Percentiles rank a stretch among this genome's conserved stretches.
phyloP scores from a whole-genome alignment of 2,329 filamentous ascomycete genomes.

The Fusarium sp. region DNA sequence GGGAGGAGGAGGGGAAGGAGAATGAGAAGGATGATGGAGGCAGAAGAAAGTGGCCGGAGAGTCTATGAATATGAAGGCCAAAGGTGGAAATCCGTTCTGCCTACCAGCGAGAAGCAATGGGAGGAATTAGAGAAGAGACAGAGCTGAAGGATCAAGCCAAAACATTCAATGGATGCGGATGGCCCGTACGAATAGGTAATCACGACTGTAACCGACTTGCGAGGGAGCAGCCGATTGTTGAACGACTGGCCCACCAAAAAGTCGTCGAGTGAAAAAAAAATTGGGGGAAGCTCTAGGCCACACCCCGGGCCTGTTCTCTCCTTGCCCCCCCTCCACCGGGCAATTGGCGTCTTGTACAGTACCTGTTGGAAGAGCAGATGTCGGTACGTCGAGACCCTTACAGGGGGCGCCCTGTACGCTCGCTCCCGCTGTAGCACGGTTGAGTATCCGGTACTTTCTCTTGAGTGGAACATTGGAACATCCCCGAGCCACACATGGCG shows the following conservation, averaged over 20 bases:
- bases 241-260: conserved; percentile 49
- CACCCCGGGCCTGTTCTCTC: conserved; percentile 35
- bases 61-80: conserved; percentile 41
- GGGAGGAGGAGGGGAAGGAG: conserved; percentile 13
- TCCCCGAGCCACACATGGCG: conserved; percentile 42
- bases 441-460: conserved; percentile 41
- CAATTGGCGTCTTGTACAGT: conserved; percentile 20
- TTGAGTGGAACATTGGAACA: conserved; percentile 34
- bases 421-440: conserved; percentile 30
- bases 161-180: conserved; percentile 29
- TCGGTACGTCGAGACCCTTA: conserved; percentile 35
- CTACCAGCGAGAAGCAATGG: conserved; percentile 42
- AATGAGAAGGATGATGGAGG: conserved; percentile 34
- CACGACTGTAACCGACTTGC: conserved; percentile 41
- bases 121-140: conserved; percentile 36
- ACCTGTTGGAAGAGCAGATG: conserved; percentile 23
- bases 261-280: conserved; percentile 46
- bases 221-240: conserved; percentile 49
- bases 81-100: conserved; percentile 37
- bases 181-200: conserved; percentile 43
- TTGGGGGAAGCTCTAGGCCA: conserved; percentile 46
- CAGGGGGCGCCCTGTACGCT: conserved; percentile 17
- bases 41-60: conserved; percentile 40
- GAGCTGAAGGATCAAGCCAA: conserved; percentile 27
- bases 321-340: conserved; percentile 21